These are phyloP conservation scores for Clarkia xantiana DNA, from an alignment of 345 rosid genomes.

Conservation along the genomic window DNA sequence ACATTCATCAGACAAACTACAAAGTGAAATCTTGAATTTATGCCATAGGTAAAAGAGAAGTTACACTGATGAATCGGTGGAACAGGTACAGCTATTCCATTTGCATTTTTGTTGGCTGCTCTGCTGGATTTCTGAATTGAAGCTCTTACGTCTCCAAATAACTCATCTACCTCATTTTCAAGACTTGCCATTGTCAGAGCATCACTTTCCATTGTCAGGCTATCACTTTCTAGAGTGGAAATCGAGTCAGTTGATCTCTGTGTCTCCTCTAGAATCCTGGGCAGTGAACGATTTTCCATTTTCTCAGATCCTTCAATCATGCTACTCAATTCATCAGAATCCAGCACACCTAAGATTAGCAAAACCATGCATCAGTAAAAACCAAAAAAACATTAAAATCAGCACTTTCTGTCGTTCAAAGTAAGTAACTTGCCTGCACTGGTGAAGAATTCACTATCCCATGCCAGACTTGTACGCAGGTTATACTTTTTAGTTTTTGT, in stretches of 20 bases:
- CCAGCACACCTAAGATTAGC: slow-evolving; percentile 49
- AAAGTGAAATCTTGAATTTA: no score
- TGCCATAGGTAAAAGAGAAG: slow-evolving; percentile 11
- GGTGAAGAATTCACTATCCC: slow-evolving; percentile 98
- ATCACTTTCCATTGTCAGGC: slow-evolving; percentile 19
- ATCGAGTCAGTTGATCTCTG: slow-evolving; percentile 62
- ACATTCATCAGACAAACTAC: no score
- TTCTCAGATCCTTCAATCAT: slow-evolving; percentile 46
- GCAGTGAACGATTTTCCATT: slow-evolving; percentile 24
- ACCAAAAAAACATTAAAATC: neutral
- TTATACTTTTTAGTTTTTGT: slow-evolving; percentile 40
- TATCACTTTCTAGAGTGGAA: slow-evolving; percentile 61
- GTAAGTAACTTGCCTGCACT: slow-evolving; percentile 45
- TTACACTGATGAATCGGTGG: slow-evolving; percentile 28
- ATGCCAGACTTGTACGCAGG: slow-evolving; percentile 79
- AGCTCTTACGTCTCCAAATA: slow-evolving; percentile 67
- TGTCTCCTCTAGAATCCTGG: slow-evolving; percentile 57
- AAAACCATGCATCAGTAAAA: neutral
- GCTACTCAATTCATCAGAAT: slow-evolving; percentile 69
- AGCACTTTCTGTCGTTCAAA: neutral
- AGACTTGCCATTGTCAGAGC: slow-evolving; percentile 11
- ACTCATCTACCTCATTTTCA: slow-evolving; percentile 19
- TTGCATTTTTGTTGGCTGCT: slow-evolving; percentile 22
- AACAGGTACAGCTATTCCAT: slow-evolving; percentile 14
- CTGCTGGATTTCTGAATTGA: slow-evolving; percentile 51